phyloP scores from a whole-genome alignment of 495 filamentous ascomycete genomes.

The Penicillium odoratum region DNA sequence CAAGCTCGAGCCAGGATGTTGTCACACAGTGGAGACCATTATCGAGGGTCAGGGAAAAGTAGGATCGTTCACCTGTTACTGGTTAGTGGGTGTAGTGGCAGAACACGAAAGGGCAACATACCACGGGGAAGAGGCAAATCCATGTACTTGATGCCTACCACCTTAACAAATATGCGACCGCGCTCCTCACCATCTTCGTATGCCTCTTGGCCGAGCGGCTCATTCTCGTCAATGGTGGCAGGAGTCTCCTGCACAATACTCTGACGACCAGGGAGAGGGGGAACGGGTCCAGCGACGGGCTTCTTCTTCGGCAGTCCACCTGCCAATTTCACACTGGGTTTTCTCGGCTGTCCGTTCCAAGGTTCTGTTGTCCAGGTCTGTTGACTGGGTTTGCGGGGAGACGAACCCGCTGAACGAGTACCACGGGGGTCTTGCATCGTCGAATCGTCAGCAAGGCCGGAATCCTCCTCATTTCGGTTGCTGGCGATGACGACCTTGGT shows the following conservation, averaged over 20 bases:
- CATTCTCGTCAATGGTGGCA: conserved; percentile 61
- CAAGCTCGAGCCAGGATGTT: conserved; percentile 91
- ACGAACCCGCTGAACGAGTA: conserved; percentile 65
- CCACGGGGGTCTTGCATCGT: conserved; percentile 54
- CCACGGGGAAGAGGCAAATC: conserved; percentile 88
- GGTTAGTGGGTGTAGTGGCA: conserved; percentile 30
- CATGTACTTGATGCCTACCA: conserved; percentile 92
- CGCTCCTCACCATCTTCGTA: conserved; percentile 80
- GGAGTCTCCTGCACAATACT: conserved; percentile 68
- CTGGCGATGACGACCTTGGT: conserved; percentile 92
- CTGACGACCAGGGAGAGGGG: conserved; percentile 85
- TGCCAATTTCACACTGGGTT: conserved; percentile 62
- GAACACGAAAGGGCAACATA: conserved; percentile 42
- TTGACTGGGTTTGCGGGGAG: conserved; percentile 71
- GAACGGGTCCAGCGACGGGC: conserved; percentile 57
- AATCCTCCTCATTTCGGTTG: conserved; percentile 58
- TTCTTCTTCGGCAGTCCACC: conserved; percentile 65
- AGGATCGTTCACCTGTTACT: conserved; percentile 73
- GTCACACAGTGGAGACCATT: conserved; percentile 98
- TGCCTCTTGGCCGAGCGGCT: conserved; percentile 52
- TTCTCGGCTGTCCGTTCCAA: conserved; percentile 79
- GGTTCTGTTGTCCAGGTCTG: conserved; percentile 96
- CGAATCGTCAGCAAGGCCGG: conserved; percentile 43
- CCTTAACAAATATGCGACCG: conserved; percentile 95
- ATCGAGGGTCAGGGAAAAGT: conserved; percentile 92